A percentile compares a stretch with the other conserved stretches of the same genome.
Conservation (phyloP, 2,329 filamentous ascomycete species). For the Aspergillus persii region DNA sequence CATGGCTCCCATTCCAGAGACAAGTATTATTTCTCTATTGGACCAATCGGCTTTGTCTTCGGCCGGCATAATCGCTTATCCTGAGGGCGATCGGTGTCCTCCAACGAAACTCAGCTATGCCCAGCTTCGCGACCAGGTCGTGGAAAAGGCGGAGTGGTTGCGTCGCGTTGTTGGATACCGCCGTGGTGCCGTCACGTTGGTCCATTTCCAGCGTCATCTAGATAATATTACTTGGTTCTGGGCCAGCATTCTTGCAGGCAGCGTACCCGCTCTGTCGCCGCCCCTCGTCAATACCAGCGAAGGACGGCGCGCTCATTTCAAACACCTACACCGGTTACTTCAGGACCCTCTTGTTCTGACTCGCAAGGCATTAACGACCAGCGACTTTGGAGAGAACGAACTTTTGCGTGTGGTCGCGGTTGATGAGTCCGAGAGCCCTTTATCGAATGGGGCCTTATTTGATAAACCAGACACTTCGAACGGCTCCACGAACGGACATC, state of each 20-base stretch:
- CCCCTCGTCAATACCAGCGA: constrained; percentile 26
- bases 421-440: neutral
- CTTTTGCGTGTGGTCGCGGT: neutral
- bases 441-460: no score
- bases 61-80: neutral
- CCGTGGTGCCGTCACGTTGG: constrained; percentile 6
- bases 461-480: no score
- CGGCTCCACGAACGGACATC: no score
- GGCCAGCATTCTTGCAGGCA: constrained; percentile 36
- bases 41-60: neutral
- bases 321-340: constrained; percentile 1
- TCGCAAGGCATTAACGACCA: neutral
- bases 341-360: neutral
- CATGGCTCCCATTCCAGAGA: neutral
- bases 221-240: constrained; percentile 44
- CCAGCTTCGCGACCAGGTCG: constrained; percentile 2
- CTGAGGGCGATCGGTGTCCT: neutral
- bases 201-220: constrained; percentile 37
- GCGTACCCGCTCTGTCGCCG: constrained; percentile 37
- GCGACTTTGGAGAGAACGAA: neutral
- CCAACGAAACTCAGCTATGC: neutral
- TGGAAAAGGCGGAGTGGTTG: constrained; percentile 5
- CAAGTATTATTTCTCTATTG: neutral
- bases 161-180: neutral
- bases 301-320: constrained; percentile 5